Evolutionary conservation across 2,329 filamentous ascomycete species (phyloP).

Genomic region (Colletotrichum gigasporum): DNA sequence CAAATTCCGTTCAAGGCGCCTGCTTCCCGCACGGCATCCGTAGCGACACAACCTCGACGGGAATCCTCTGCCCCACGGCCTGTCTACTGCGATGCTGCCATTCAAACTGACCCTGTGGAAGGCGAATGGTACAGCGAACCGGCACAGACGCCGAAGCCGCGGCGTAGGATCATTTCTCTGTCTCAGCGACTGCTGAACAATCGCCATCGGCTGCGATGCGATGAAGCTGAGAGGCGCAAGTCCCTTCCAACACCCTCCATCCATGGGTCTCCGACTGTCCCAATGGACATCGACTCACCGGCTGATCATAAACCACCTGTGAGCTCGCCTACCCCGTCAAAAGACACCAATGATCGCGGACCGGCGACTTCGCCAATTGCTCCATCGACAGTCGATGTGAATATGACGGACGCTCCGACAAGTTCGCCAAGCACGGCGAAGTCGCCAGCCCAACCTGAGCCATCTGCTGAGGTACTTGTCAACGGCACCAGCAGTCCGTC

Average conservation of each 20-base stretch:
- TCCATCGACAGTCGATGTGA: conserved; percentile 34
- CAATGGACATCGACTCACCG: conserved; percentile 53
- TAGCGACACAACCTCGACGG: conserved; percentile 45
- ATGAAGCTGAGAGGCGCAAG: conserved; percentile 48
- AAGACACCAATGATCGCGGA: conserved; percentile 31
- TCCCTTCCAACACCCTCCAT: conserved; percentile 39
- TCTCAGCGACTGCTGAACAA: conserved; percentile 62
- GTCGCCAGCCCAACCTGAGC: not conserved
- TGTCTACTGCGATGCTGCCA: conserved; percentile 59
- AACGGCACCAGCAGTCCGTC: conserved; percentile 30
- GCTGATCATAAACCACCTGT: conserved; percentile 40
- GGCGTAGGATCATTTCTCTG: conserved; percentile 61
- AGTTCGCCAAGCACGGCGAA: conserved; percentile 36
- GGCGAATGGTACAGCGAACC: conserved; percentile 61
- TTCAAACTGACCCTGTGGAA: conserved; percentile 65
- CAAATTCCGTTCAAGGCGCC: conserved; percentile 39
- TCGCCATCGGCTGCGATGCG: conserved; percentile 52
- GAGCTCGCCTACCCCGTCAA: conserved; percentile 7
- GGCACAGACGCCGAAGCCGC: conserved; percentile 47
- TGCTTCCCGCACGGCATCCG: conserved; percentile 40
- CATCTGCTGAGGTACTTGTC: not conserved
- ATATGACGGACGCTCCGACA: conserved; percentile 43
- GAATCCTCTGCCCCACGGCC: conserved; percentile 49
- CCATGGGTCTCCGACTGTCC: conserved; percentile 40
- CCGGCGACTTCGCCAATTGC: conserved; percentile 9